Conservation (phyloP, 2,329 filamentous ascomycete genomes). For the Aspergillus neotritici region DNA sequence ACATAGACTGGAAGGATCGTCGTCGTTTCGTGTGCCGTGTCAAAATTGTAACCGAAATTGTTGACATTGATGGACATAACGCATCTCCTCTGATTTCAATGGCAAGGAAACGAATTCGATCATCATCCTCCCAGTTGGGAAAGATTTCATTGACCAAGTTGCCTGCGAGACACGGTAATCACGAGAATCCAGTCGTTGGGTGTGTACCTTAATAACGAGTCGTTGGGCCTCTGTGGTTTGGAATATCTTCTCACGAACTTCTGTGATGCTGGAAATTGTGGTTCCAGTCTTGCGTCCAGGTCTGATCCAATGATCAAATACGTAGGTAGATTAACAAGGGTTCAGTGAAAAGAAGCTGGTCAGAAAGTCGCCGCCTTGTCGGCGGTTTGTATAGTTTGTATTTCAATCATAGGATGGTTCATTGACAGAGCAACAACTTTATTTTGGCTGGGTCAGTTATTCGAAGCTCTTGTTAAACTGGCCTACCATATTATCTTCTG, state of each 20-base stretch:
- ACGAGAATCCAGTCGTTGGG: slow-evolving; percentile 1
- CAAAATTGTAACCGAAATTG: not conserved
- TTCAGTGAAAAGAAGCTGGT: too few species aligned
- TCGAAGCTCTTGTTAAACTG: too few species aligned
- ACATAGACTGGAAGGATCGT: slow-evolving; percentile 1
- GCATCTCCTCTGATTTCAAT: slow-evolving; percentile 1
- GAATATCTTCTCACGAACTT: slow-evolving; percentile 1
- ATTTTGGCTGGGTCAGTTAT: too few species aligned
- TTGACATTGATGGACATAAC: not conserved
- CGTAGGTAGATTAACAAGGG: too few species aligned
- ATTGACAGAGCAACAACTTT: too few species aligned
- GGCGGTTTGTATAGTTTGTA: too few species aligned
- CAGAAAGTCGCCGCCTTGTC: too few species aligned
- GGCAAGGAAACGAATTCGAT: slow-evolving; percentile 2
- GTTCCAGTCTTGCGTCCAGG: too few species aligned
- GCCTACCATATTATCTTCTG: too few species aligned
- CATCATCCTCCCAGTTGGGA: not conserved
- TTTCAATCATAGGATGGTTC: too few species aligned
- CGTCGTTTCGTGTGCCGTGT: not conserved
- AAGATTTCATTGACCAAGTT: slow-evolving; percentile 2
- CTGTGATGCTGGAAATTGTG: not conserved
- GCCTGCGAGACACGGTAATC: slow-evolving; percentile 2
- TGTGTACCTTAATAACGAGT: slow-evolving; percentile 3
- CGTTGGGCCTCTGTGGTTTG: slow-evolving; percentile 1
- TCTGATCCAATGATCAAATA: too few species aligned